Conservation (phyloP, 345 rosid genomes). For the Luvunga scandens region DNA sequence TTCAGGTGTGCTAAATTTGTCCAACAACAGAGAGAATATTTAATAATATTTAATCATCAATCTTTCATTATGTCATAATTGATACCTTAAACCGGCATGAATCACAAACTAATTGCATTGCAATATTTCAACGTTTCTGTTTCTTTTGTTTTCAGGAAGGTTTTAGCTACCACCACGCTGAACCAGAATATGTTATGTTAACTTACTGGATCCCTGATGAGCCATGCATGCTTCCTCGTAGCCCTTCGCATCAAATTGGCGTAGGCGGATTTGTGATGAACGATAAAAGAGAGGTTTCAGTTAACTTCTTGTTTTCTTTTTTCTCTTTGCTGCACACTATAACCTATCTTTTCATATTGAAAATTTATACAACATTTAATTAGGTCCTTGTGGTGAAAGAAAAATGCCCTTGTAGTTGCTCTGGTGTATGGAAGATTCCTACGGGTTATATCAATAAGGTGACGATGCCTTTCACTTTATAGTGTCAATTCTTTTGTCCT, state of each 20-base stretch:
- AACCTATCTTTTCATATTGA: too few relatives aligned
- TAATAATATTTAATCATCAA: neutral
- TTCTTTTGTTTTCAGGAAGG: constrained; percentile 34
- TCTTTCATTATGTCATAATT: neutral
- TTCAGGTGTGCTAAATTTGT: constrained; percentile 25
- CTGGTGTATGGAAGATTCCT: constrained; percentile 51
- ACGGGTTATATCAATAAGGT: constrained; percentile 56
- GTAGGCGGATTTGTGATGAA: constrained; percentile 45
- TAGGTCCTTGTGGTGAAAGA: constrained; percentile 57
- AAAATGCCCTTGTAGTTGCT: constrained; percentile 37
- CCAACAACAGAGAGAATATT: neutral
- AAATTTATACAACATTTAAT: neutral
- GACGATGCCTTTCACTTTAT: neutral
- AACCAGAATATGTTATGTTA: constrained; percentile 49
- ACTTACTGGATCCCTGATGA: constrained; percentile 51
- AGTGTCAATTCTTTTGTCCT: neutral
- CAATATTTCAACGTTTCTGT: neutral
- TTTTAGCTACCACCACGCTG: constrained; percentile 51
- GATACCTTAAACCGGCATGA: too few relatives aligned
- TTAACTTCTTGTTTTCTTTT: neutral
- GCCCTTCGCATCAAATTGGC: constrained; percentile 57
- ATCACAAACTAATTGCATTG: neutral
- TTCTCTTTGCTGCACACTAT: neutral
- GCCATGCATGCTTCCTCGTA: constrained; percentile 43
- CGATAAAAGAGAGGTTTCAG: constrained; percentile 39